Evolutionary conservation across 2,329 filamentous ascomycete species (phyloP).

Genomic region (Hymenoscyphus salicellus): DNA sequence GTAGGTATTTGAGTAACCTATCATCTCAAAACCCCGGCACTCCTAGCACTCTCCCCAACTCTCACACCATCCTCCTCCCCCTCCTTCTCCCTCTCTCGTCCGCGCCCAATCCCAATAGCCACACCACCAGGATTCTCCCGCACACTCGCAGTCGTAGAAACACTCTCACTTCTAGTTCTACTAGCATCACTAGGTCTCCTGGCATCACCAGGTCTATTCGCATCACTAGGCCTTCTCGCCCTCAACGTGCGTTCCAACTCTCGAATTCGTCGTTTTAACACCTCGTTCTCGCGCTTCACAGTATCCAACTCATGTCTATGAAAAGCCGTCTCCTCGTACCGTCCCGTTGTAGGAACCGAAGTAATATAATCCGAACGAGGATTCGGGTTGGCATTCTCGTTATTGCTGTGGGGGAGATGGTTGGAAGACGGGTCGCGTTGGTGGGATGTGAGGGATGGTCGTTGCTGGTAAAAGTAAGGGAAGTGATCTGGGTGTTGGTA

Average conservation of each 20-base stretch:
- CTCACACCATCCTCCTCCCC: conserved; percentile 57
- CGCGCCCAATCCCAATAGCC: conserved; percentile 21
- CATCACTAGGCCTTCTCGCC: conserved; percentile 38
- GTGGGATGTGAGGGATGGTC: conserved; percentile 23
- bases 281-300: conserved; percentile 63
- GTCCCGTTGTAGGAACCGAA: conserved; percentile 53
- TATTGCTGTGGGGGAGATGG: conserved; percentile 12
- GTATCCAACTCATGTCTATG: conserved; percentile 59
- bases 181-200: conserved; percentile 18
- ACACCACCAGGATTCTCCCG: conserved; percentile 22
- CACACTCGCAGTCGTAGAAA: conserved; percentile 51
- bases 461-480: conserved; percentile 31
- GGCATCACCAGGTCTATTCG: conserved; percentile 23
- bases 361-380: conserved; percentile 32
- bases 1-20: not conserved
- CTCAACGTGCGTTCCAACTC: conserved; percentile 57
- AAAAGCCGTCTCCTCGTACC: conserved; percentile 61
- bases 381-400: conserved; percentile 5
- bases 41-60: conserved; percentile 62
- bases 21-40: conserved; percentile 37
- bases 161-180: conserved; percentile 51
- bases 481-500: conserved; percentile 34
- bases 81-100: conserved; percentile 41
- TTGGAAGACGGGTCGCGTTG: conserved; percentile 30
- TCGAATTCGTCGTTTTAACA: conserved; percentile 57